These are phyloP conservation scores for Rubia tinctorum DNA, from an alignment of 305 asterid species.

Conservation along the genomic window DNA sequence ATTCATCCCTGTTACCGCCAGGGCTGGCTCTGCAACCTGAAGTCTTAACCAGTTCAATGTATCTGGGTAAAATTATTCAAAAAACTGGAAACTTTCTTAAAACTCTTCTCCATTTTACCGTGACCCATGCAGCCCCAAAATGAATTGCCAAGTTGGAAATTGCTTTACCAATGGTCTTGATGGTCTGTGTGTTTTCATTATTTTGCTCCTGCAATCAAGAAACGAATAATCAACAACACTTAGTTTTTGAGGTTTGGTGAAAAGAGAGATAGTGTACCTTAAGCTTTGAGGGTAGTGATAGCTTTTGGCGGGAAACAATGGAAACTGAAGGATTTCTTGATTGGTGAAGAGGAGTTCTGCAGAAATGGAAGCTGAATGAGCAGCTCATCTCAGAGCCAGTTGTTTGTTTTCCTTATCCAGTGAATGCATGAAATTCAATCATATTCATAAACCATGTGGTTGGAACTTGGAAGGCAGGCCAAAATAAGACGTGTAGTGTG, in stretches of 20 bases:
- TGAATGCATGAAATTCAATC: constrained; percentile 2
- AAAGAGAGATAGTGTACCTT: constrained; percentile 10
- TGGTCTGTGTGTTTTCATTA: constrained; percentile 20
- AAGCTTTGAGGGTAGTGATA: not conserved
- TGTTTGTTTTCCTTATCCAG: constrained; percentile 36
- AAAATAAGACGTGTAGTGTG: no score
- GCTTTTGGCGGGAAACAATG: constrained; percentile 31
- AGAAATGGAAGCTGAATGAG: constrained; percentile 48
- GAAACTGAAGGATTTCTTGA: constrained; percentile 24
- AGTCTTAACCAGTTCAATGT: not conserved
- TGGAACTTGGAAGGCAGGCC: no score
- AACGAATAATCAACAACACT: not conserved
- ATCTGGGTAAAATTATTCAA: not conserved
- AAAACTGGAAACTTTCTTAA: not conserved
- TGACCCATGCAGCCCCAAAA: constrained; percentile 51
- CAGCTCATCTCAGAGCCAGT: constrained; percentile 53
- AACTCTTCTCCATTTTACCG: constrained; percentile 31
- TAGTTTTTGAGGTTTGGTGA: not conserved
- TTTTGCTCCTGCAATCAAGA: constrained; percentile 25
- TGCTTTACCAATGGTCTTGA: constrained; percentile 20
- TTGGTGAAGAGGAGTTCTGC: constrained; percentile 43
- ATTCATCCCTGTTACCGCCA: constrained; percentile 70
- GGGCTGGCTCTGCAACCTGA: constrained; percentile 66
- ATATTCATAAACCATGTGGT: not conserved
- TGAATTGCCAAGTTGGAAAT: constrained; percentile 51